Base-by-base conservation (phyloP, 306 rosid species). In the Pterocarpus macrocarpus region DNA sequence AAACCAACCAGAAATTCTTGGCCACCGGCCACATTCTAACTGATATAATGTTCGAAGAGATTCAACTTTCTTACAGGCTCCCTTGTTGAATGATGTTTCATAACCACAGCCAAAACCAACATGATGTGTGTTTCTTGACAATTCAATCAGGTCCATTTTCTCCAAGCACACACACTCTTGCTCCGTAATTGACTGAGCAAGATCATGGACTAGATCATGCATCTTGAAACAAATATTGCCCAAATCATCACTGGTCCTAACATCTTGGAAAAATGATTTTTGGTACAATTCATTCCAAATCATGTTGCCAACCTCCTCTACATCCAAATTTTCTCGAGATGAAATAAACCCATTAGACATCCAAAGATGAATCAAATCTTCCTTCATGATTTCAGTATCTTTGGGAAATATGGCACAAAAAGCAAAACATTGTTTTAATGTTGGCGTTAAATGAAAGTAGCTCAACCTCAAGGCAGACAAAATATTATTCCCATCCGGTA, bases 131-230 rank as follows among this genome's bases (percentile, higher is more conserved):
- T 38, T 58, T 39, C 11, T 58, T 13, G 78, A 9, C 56, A 58
- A 39, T 2, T 4, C 36, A 17, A 14, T 16, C 6, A 0, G 17
- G 13, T 16, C 3, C 17, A 1, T 2, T 9, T 56, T 1, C 53
- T 56, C 66, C 14, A 73, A 56, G 56, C 7, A 52, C 6, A 38
- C 3, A 56, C 78, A 55, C 9, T 73, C 77, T 72, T 17, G 4
- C 6, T 41, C 77, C 13, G 8, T 22, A 9, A 73, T 13, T 41
- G 66, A 38, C 4, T 52, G 74, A 39, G 50, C 75, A 13, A 70
- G 44, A 49, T 70, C 75, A 33, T 70, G 75, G 62, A 70, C 32
- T 49, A 70, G 30, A 49, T 70, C 75, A 15, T 49, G 75, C 44
- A 70, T 70, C 13, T 49, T 50, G 32, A 49, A 70, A 70, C 7